Percentiles rank a stretch among this genome's conserved stretches.
Conservation (phyloP, 495 filamentous ascomycete species). For the Ramalina peruviana region DNA sequence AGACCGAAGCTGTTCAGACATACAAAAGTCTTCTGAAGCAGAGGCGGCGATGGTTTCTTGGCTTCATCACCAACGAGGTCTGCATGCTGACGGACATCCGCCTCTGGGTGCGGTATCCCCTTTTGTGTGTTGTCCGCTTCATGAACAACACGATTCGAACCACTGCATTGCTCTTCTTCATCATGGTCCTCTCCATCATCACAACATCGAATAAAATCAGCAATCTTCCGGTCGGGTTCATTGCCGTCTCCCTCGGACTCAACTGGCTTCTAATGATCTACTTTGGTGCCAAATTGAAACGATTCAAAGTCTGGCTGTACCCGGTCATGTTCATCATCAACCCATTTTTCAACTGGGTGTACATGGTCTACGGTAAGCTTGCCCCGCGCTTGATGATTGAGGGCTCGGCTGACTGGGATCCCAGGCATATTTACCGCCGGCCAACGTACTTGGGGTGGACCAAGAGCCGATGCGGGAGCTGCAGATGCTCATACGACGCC, state of each 20-base stretch:
- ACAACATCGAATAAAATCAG: slow-evolving; percentile 66
- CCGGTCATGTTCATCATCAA: slow-evolving; percentile 92
- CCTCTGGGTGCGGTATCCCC: slow-evolving; percentile 82
- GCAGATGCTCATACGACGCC: slow-evolving; percentile 70
- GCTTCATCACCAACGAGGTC: slow-evolving; percentile 95
- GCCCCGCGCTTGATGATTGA: no score
- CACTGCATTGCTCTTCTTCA: slow-evolving; percentile 88
- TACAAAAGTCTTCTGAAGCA: slow-evolving; percentile 84
- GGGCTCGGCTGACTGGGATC: no score
- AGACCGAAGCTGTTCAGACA: slow-evolving; percentile 91
- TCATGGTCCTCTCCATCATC: slow-evolving; percentile 78
- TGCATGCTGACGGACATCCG: slow-evolving; percentile 95
- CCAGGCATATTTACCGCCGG: slow-evolving; percentile 70
- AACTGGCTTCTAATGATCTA: slow-evolving; percentile 97
- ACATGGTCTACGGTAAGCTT: slow-evolving; percentile 58
- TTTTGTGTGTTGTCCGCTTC: slow-evolving; percentile 79
- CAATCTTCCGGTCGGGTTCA: slow-evolving; percentile 84
- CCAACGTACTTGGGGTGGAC: slow-evolving; percentile 93
- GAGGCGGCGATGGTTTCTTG: slow-evolving; percentile 90
- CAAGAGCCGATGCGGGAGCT: slow-evolving; percentile 77
- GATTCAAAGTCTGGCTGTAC: slow-evolving; percentile 89
- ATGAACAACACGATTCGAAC: slow-evolving; percentile 96
- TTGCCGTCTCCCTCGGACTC: slow-evolving; percentile 83
- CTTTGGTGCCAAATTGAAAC: slow-evolving; percentile 73
- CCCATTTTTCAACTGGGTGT: slow-evolving; percentile 97